Evolutionary conservation across 163 green algal species (phyloP).

Genomic region (Trebouxiophyceae sp.): DNA sequence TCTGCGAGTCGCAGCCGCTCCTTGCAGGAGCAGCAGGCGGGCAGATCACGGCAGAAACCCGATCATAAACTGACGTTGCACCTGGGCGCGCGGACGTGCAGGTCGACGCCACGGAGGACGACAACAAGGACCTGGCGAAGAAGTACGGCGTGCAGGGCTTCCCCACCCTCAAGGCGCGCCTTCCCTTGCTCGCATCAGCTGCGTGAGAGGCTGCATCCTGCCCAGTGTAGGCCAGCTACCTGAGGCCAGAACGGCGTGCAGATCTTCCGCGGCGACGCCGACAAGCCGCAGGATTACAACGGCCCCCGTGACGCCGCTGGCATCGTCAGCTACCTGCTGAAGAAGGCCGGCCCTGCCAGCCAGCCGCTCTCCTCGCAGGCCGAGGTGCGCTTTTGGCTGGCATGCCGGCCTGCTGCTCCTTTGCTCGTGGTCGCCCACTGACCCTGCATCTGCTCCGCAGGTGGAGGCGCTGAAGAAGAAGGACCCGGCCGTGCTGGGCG

Average conservation of each 20-base stretch:
- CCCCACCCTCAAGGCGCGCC: conserved; percentile 52
- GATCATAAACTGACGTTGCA: too few relatives aligned
- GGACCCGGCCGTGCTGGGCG: conserved; percentile 24
- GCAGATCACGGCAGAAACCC: too few relatives aligned
- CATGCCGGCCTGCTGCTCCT: too few relatives aligned
- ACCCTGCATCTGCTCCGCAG: too few relatives aligned
- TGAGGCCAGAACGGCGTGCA: conserved; percentile 7
- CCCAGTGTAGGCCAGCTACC: background rate
- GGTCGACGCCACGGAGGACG: conserved; percentile 38
- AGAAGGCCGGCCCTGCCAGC: conserved; percentile 27
- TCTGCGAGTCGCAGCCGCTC: too few relatives aligned
- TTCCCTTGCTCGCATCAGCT: too few relatives aligned
- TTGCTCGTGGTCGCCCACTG: too few relatives aligned
- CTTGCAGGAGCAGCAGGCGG: too few relatives aligned
- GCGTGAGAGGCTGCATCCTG: too few relatives aligned
- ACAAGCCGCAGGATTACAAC: conserved; percentile 33
- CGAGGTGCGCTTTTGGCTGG: conserved; percentile 5
- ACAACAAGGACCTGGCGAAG: conserved; percentile 42
- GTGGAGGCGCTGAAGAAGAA: conserved; percentile 7
- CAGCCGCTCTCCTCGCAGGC: conserved; percentile 9
- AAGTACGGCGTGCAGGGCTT: conserved; percentile 49
- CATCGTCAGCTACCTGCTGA: conserved; percentile 49
- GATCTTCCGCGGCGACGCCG: conserved; percentile 37
- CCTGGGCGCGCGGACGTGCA: too few relatives aligned
- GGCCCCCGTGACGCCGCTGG: conserved; percentile 42